Base-by-base conservation (phyloP, 1,284 basidiomycete species). In the Sparassis latifolia region DNA sequence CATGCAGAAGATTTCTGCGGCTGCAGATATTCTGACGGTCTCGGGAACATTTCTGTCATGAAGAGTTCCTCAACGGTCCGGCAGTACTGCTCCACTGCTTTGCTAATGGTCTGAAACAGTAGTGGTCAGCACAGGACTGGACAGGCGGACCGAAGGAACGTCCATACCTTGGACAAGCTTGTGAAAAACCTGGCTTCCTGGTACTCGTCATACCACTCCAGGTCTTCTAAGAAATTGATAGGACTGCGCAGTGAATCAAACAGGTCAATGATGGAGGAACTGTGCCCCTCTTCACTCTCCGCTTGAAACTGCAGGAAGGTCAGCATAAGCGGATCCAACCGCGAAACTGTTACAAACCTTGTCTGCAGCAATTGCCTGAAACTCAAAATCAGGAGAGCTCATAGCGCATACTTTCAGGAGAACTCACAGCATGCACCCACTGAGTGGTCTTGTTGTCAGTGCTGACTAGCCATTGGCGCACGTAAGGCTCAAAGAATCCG, bases 231-330 rank as follows among this genome's bases (percentile, higher is more conserved):
- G 67, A 97, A 95, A 49, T 84, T 79, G 58, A 96, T 86, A 0
- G 95, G 93, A 62, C 92, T 95, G 51, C 90, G 84, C 52, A 98
- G 77, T 1, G 95, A 97, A 52, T 92, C 93, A 62, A 98, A 97
- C 1, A 99, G 75, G 68, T 99, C 97, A 40, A 95, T 85, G 51
- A 99, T 95, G 0, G 95, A 98, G 38, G 93, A 95, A 62, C 92
- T 96, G 62, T 97, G 92, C 0, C 89, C 87, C 58, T 91, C 89
- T 2, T 79, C 67, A 41, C 84, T 84, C 59, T 93, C 89, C 2
- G 93, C 84, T 65, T 91, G 80, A 62, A 96, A 97, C 89, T 93
- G 59, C 5, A 41, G 10, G 12, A 12, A 37, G 35, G 6, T 37
- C 35, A 37, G 35, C 35, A 37, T 6, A 6, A 37, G 12, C 7